Conservation (phyloP, 345 rosid genomes). For the Chamaenerion angustifolium region DNA sequence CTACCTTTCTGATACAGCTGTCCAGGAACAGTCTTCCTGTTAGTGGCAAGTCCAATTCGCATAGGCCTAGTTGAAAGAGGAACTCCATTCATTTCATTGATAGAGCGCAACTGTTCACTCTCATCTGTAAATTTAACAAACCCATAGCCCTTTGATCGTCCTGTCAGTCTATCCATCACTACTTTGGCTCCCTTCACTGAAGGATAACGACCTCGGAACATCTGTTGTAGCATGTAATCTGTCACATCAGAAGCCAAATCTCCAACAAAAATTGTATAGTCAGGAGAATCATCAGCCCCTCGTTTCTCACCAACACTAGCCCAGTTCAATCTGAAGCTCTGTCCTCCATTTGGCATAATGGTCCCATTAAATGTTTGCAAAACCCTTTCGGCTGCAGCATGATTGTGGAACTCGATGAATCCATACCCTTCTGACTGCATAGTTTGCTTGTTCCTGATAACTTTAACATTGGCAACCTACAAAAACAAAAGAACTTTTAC, state of each 20-base stretch:
- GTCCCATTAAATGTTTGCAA: constrained; percentile 58
- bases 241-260: constrained; percentile 94
- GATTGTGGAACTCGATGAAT: constrained; percentile 55
- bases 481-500: background rate
- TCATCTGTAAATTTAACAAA: constrained; percentile 84
- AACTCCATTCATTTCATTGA: constrained; percentile 85
- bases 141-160: constrained; percentile 81
- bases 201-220: constrained; percentile 51
- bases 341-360: constrained; percentile 62
- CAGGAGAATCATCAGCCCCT: constrained; percentile 45
- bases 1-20: constrained; percentile 57
- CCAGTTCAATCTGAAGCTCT: constrained; percentile 78
- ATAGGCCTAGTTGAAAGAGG: constrained; percentile 86
- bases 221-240: constrained; percentile 72
- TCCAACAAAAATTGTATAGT: constrained; percentile 72
- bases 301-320: constrained; percentile 77
- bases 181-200: constrained; percentile 81
- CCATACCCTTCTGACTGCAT: constrained; percentile 73
- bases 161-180: constrained; percentile 80
- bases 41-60: constrained; percentile 77
- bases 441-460: constrained; percentile 76
- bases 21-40: constrained; percentile 41
- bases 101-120: constrained; percentile 66
- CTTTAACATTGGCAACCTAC: constrained; percentile 51
- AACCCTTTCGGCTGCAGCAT: constrained; percentile 64